phyloP scores from a whole-genome alignment of 176 grass and related monocot species.

The Elymus sibiricus region DNA sequence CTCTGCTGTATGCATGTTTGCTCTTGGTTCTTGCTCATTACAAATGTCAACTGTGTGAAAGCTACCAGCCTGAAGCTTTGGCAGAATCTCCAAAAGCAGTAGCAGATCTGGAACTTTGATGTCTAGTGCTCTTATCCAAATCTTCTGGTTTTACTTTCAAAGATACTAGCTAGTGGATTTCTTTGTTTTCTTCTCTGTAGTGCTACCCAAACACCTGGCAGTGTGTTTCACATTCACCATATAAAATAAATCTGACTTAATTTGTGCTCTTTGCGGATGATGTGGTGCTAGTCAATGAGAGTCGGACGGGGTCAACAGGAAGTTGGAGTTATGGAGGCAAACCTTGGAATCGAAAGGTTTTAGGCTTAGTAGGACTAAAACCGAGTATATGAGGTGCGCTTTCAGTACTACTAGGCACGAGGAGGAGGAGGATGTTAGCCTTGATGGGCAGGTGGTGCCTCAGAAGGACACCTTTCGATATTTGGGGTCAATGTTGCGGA shows the following conservation, averaged over 20 bases:
- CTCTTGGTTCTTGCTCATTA: slow-evolving; percentile 22
- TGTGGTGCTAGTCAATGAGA: no score
- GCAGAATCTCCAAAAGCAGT: slow-evolving; percentile 38
- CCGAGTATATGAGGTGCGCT: no score
- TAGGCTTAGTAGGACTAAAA: no score
- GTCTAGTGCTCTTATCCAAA: slow-evolving; percentile 39
- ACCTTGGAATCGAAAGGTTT: no score
- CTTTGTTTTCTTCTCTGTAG: background rate
- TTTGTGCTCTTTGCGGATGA: no score
- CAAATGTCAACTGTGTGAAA: slow-evolving; percentile 5
- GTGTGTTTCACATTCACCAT: background rate
- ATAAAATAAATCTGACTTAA: background rate
- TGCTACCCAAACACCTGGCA: background rate
- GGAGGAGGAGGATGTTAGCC: no score
- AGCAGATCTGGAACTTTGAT: slow-evolving; percentile 24
- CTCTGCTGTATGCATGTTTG: slow-evolving; percentile 1
- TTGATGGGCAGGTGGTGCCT: no score
- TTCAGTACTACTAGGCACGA: no score
- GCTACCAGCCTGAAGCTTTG: slow-evolving; percentile 8
- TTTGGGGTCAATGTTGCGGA: no score
- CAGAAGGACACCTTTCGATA: no score
- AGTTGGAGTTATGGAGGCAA: no score
- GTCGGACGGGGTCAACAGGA: no score
- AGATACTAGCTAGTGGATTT: slow-evolving; percentile 9
- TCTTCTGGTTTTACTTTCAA: slow-evolving; percentile 34